phyloP scores from a whole-genome alignment of 306 rosid species.

The Cicer chorassanicum region DNA sequence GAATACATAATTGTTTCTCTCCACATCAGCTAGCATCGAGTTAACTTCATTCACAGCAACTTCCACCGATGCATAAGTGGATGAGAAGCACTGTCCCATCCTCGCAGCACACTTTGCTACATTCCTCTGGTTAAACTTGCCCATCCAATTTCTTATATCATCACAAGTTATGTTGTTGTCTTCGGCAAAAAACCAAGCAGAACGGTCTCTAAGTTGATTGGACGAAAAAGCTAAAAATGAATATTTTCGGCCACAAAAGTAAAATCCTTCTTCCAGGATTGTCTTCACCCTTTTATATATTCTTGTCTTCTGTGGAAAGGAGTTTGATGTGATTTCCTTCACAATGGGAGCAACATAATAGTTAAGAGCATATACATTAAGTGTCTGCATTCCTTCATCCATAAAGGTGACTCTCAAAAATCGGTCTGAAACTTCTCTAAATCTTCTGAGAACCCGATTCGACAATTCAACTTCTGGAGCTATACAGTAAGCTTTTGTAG shows the following conservation, averaged over 20 bases:
- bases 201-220: conserved; percentile 83
- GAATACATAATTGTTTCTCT: conserved; percentile 62
- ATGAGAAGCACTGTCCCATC: conserved; percentile 90
- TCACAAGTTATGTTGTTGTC: conserved; percentile 30
- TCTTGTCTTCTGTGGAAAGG: conserved; percentile 66
- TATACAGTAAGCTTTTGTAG: conserved; percentile 80
- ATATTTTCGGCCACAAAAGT: conserved; percentile 69
- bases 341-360: conserved; percentile 78
- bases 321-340: conserved; percentile 63
- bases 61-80: conserved; percentile 85
- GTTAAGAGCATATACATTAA: conserved; percentile 62
- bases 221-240: conserved; percentile 85
- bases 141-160: conserved; percentile 69
- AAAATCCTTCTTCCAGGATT: conserved; percentile 66
- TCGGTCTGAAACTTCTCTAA: conserved; percentile 69
- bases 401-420: conserved; percentile 85
- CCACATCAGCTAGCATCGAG: conserved; percentile 54
- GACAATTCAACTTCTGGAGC: conserved; percentile 85
- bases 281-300: conserved; percentile 60
- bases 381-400: conserved; percentile 91
- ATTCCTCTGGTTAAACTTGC: conserved; percentile 58
- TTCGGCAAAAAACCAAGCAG: conserved; percentile 93
- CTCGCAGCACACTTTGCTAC: conserved; percentile 90
- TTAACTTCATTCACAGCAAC: conserved; percentile 62
- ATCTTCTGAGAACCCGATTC: conserved; percentile 78